Evolutionary conservation across 495 filamentous ascomycete species (phyloP).

Genomic region (Penicillium tannophilum): DNA sequence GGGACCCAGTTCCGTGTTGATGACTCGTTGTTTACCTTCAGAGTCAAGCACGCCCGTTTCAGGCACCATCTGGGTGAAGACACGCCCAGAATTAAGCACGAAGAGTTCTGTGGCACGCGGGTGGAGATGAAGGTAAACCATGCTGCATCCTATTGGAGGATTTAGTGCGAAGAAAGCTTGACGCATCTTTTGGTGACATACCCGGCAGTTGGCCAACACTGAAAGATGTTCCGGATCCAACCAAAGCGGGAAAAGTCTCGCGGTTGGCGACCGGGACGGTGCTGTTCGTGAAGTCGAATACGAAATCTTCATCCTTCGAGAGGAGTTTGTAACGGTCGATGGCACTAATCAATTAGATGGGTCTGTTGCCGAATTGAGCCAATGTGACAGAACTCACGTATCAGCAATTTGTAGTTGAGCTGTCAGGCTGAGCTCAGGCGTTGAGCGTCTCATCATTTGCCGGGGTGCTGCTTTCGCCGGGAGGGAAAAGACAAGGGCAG

Average conservation of each 20-base stretch:
- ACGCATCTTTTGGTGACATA: constrained; percentile 28
- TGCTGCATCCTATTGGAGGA: constrained; percentile 41
- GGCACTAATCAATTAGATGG: constrained; percentile 13
- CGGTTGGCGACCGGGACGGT: constrained; percentile 19
- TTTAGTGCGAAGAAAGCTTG: constrained; percentile 3
- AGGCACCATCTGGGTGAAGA: constrained; percentile 45
- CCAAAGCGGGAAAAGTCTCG: constrained; percentile 25
- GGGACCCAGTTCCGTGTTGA: constrained; percentile 32
- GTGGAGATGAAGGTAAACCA: constrained; percentile 47
- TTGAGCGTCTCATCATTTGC: constrained; percentile 15
- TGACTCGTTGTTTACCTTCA: constrained; percentile 29
- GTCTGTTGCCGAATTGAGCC: background rate
- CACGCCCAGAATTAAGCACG: constrained; percentile 38
- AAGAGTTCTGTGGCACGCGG: constrained; percentile 49
- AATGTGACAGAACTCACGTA: constrained; percentile 16
- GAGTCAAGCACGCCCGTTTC: constrained; percentile 32
- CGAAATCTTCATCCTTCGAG: constrained; percentile 37
- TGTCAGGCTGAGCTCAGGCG: constrained; percentile 26
- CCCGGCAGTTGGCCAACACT: constrained; percentile 31
- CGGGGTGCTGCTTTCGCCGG: constrained; percentile 24
- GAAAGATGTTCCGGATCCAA: constrained; percentile 22
- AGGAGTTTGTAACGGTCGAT: constrained; percentile 43
- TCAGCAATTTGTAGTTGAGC: constrained; percentile 29
- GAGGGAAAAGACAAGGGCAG: constrained; percentile 15
- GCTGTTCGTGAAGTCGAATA: constrained; percentile 44